Percentiles rank a stretch among this genome's conserved stretches.
phyloP scores from a whole-genome alignment of 108 stramenopile genomes.

The Stephanodiscus minutulus region DNA sequence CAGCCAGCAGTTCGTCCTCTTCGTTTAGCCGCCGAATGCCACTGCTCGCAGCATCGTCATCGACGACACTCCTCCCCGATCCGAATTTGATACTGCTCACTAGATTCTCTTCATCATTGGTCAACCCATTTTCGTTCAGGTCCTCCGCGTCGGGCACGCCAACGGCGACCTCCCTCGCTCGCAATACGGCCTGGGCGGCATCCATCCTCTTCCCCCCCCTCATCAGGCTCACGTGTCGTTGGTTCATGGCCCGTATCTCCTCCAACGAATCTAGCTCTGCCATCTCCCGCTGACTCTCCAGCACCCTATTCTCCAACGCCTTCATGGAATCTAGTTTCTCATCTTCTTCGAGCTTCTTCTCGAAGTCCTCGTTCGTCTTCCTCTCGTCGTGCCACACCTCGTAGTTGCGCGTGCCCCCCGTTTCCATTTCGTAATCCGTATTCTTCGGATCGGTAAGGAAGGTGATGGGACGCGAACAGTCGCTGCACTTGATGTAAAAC shows the following conservation, averaged over 20 bases:
- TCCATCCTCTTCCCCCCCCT: conserved; percentile 37
- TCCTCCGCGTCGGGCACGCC: conserved; percentile 21
- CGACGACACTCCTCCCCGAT: conserved; percentile 6
- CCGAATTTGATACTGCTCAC: conserved; percentile 80
- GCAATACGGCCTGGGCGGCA: conserved; percentile 59
- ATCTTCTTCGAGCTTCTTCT: conserved; percentile 74
- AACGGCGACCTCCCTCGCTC: conserved; percentile 53
- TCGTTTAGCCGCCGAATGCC: conserved; percentile 53
- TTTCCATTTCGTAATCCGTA: conserved; percentile 96
- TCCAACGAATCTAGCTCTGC: conserved; percentile 93
- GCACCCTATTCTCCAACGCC: conserved; percentile 93
- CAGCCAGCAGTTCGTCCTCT: conserved; percentile 68
- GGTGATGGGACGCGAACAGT: conserved; percentile 84
- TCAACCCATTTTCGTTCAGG: conserved; percentile 72
- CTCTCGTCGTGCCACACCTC: conserved; percentile 93
- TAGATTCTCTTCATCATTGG: conserved; percentile 75
- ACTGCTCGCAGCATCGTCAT: neutral
- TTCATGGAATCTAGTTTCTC: conserved; percentile 93
- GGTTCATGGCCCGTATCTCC: conserved; percentile 93
- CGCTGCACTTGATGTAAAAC: conserved; percentile 95
- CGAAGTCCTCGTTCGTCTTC: conserved; percentile 60
- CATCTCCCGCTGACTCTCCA: conserved; percentile 96
- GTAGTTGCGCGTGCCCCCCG: conserved; percentile 93
- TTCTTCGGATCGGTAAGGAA: conserved; percentile 96
- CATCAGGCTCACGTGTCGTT: conserved; percentile 65